Conservation (phyloP, 2,329 filamentous ascomycete genomes). For the Botryotinia narcissicola region DNA sequence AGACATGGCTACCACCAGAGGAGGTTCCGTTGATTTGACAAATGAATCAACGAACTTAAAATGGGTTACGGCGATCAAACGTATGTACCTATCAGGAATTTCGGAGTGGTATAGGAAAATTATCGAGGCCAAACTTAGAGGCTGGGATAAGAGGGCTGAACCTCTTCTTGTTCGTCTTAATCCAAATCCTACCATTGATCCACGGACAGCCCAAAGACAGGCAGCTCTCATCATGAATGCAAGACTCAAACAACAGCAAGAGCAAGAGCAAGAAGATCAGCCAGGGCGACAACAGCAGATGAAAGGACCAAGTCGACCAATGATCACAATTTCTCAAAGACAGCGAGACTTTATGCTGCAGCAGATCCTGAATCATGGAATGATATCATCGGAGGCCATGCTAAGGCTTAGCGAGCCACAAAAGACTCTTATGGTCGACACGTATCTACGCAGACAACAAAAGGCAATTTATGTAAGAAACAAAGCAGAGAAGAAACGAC, state of each 20-base stretch:
- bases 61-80: slow-evolving; percentile 2
- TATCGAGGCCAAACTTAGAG: not conserved
- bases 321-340: not conserved
- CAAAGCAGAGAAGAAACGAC: not conserved
- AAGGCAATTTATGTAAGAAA: not conserved
- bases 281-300: not conserved
- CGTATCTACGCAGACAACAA: not conserved
- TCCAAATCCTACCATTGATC: not conserved
- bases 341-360: not conserved
- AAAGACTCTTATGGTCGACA: not conserved
- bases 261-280: not conserved
- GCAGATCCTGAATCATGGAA: not conserved
- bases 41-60: not conserved
- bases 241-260: not conserved
- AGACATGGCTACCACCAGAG: not conserved
- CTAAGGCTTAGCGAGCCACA: not conserved
- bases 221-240: not conserved
- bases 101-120: not conserved
- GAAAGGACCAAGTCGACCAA: not conserved
- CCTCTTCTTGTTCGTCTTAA: not conserved
- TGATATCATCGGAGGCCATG: not conserved
- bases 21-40: not conserved
- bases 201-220: not conserved
- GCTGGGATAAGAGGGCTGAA: not conserved
- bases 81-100: not conserved